Conservation (phyloP, 139 green algal species). For the Picochlorum sp. region DNA sequence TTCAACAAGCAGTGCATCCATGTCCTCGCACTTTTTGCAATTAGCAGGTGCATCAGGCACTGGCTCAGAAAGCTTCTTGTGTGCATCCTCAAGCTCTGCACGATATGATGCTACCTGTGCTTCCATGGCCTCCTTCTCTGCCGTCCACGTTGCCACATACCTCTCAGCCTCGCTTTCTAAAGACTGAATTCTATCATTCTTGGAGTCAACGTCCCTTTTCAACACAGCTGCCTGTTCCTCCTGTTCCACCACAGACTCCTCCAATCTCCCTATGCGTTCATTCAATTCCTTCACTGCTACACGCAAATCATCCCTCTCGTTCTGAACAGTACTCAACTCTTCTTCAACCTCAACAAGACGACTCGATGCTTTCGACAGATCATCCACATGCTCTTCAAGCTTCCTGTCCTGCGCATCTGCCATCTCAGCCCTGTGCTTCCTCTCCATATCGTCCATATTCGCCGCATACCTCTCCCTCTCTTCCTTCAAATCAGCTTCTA, state of each 20-base stretch:
- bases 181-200: not conserved
- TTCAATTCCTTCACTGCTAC: not conserved
- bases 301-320: not conserved
- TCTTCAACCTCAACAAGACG: no score
- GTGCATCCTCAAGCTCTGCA: no score
- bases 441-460: no score
- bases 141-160: not conserved
- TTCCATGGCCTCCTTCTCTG: not conserved
- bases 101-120: not conserved
- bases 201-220: not conserved
- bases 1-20: no score
- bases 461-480: not conserved
- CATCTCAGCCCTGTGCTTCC: no score
- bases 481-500: not conserved
- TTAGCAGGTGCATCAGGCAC: no score
- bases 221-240: not conserved
- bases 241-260: not conserved
- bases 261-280: not conserved
- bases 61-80: no score
- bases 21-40: no score
- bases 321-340: not conserved
- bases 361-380: no score
- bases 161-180: not conserved
- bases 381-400: no score
- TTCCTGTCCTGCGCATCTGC: no score